These are phyloP conservation scores for Fusarium udum DNA, from an alignment of 2,329 filamentous ascomycete genomes.

Conservation along the genomic window DNA sequence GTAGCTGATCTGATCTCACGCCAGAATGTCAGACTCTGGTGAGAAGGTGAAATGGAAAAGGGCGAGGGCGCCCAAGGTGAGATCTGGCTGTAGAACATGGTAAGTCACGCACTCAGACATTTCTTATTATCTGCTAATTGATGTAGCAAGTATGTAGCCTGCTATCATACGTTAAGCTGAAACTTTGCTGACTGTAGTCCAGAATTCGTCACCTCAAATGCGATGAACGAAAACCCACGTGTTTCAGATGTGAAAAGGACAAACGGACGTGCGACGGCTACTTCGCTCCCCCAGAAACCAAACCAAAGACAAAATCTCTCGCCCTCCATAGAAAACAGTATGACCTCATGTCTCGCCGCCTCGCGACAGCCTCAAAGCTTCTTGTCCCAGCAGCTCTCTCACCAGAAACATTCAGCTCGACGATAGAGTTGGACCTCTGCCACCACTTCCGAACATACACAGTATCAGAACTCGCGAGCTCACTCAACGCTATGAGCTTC, in stretches of 20 bases:
- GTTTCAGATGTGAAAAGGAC: conserved; percentile 16
- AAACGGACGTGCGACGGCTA: conserved; percentile 17
- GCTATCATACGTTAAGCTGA: accelerated
- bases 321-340: not conserved
- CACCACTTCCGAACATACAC: conserved; percentile 18
- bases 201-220: conserved; percentile 29
- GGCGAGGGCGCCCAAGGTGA: conserved; percentile 5
- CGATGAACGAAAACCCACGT: conserved; percentile 18
- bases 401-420: not conserved
- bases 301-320: not conserved
- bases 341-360: not conserved
- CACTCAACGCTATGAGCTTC: not conserved
- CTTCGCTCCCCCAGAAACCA: not conserved
- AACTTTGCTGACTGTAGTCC: not conserved
- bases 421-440: not conserved
- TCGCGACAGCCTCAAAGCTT: not conserved
- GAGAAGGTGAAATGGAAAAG: conserved; percentile 1
- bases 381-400: not conserved
- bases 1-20: not conserved
- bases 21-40: not conserved
- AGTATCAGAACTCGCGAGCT: not conserved
- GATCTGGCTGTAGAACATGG: conserved; percentile 26
- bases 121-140: not conserved
- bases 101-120: accelerated
- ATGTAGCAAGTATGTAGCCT: conserved; percentile 5